Base-by-base conservation (phyloP, 2,329 filamentous ascomycete genomes). In the Trichoderma polysporum region DNA sequence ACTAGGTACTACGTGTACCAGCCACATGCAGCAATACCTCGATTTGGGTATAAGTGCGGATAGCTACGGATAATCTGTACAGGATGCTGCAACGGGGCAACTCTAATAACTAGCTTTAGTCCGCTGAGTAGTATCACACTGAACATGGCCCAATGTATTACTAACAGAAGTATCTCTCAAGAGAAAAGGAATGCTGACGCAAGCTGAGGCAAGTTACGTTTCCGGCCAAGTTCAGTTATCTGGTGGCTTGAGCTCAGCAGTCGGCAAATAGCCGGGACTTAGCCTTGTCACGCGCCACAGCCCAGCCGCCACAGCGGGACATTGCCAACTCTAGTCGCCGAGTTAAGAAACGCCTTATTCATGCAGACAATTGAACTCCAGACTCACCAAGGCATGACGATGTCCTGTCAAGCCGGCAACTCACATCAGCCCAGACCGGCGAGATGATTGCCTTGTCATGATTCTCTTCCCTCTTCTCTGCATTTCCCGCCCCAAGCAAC, bases 301-400 rank as follows among this genome's bases (percentile, higher is more conserved):
- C 22, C 15, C 15, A 27, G n/a, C 45, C 70, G 71, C 70, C 71
- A 72, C 71, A 68, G 66, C 70, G 68, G 71, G 71, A 69, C 70
- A 69, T 68, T 25, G 54, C 53, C 68, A 69, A 54, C 66, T 70
- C 69, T 66, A 69, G 63, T 49, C 67, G 66, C 69, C 58, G 58
- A 45, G 57, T 59, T 60, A 31, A 63, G 66, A 67, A 63, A 57
- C 41, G 45, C 37, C 35, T 47, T 29, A 53, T 52, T 31, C 39
- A 37, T 65, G 52, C 53, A 56, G 52, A 41, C 50, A 54, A 25
- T 56, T 41, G 57, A 66, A 59, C 47, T 60, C 64, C 56, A 66
- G 49, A 39, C 64, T 66, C 56, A 57, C 27, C 65, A 60, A 62
- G 45, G 27, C 57, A 60, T 22, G 17, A n/a, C 22, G 8, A 57